A percentile compares a stretch with the other conserved stretches of the same genome.
phyloP scores from a whole-genome alignment of 1,139 yeast species.

The Wickerhamomyces sp. region DNA sequence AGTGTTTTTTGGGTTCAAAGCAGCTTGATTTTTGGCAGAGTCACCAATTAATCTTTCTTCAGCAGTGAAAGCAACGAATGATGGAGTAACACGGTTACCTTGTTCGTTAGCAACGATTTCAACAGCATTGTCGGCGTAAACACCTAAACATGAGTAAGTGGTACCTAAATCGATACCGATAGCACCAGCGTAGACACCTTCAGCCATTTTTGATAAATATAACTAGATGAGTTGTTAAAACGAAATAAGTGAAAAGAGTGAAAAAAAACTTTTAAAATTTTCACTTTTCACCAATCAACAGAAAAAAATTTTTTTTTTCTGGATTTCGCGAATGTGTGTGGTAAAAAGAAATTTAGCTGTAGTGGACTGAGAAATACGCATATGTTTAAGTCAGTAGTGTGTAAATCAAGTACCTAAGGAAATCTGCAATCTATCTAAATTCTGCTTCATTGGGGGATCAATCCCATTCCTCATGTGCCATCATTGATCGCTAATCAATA shows the following conservation, averaged over 20 bases:
- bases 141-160: constrained; percentile 95
- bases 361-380: constrained; percentile 9
- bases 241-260: not conserved
- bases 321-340: constrained; percentile 1
- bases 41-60: constrained; percentile 97
- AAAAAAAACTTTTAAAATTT: constrained; percentile 5
- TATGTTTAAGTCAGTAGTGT: not conserved
- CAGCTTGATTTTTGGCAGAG: constrained; percentile 99
- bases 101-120: constrained; percentile 98
- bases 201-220: constrained; percentile 17
- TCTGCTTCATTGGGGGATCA: not conserved
- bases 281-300: constrained; percentile 4
- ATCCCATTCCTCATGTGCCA: too few species aligned
- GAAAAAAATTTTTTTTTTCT: constrained; percentile 15
- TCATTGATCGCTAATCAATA: too few species aligned
- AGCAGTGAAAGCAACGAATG: constrained; percentile 95
- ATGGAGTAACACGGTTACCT: constrained; percentile 99
- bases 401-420: constrained; percentile 13
- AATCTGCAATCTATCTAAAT: not conserved
- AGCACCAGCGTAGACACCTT: constrained; percentile 99
- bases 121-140: constrained; percentile 77
- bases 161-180: constrained; percentile 99
- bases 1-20: constrained; percentile 93
- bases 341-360: constrained; percentile 13
- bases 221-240: constrained; percentile 3